Conservation (phyloP, 2,329 filamentous ascomycete genomes). For the Stromatinia cepivora region DNA sequence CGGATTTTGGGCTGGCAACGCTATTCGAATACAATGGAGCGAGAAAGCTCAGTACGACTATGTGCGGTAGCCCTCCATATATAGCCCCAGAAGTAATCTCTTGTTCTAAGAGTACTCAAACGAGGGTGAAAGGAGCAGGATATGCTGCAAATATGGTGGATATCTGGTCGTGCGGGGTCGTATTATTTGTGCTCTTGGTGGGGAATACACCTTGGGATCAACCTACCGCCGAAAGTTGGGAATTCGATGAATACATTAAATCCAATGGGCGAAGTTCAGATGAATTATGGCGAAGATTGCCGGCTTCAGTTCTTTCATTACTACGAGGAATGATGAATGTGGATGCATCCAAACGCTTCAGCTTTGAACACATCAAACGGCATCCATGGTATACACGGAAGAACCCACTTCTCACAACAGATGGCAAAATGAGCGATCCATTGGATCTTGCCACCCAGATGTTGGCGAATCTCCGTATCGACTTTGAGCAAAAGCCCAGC, state of each 20-base stretch:
- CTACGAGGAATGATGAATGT: constrained; percentile 92
- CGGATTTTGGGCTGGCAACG: constrained; percentile 94
- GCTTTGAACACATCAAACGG: constrained; percentile 79
- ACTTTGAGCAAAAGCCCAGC: constrained; percentile 69
- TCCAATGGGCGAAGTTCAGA: constrained; percentile 81
- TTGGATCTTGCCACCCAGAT: constrained; percentile 89
- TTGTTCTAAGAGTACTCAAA: constrained; percentile 49
- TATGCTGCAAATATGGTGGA: constrained; percentile 82
- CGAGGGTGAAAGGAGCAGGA: constrained; percentile 54
- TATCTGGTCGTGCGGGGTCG: constrained; percentile 96
- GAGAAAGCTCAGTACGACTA: constrained; percentile 78
- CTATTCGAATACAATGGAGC: constrained; percentile 88
- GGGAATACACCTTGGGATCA: constrained; percentile 99
- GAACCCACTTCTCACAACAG: constrained; percentile 72
- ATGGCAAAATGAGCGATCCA: constrained; percentile 76
- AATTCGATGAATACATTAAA: constrained; percentile 83
- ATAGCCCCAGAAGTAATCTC: constrained; percentile 88
- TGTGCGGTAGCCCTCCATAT: constrained; percentile 95
- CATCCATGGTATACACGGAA: constrained; percentile 92
- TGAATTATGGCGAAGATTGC: constrained; percentile 80
- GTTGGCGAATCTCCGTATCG: constrained; percentile 87
- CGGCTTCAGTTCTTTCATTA: constrained; percentile 72
- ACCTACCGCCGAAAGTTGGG: constrained; percentile 80
- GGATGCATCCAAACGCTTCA: constrained; percentile 72
- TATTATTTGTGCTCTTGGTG: constrained; percentile 92